phyloP scores from a whole-genome alignment of 176 grass and related monocot genomes.

The Typha latifolia region DNA sequence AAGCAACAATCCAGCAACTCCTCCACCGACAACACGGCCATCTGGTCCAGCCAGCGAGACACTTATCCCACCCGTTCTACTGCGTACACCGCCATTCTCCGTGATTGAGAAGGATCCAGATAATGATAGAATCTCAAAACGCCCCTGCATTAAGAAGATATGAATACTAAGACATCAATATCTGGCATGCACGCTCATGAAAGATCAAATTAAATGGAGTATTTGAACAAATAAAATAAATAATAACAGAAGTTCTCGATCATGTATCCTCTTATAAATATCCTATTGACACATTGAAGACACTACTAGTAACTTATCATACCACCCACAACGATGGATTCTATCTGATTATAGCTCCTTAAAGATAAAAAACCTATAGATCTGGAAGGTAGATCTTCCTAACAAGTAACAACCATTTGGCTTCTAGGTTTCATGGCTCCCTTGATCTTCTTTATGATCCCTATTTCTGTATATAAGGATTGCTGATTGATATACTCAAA shows the following conservation, averaged over 20 bases:
- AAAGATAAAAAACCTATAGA: neutral
- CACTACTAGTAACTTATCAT: neutral
- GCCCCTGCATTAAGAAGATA: conserved; percentile 35
- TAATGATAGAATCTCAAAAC: conserved; percentile 84
- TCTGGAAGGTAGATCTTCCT: neutral
- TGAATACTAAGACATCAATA: neutral
- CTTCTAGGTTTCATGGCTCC: neutral
- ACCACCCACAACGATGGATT: neutral
- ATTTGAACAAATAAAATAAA: neutral
- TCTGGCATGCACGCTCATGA: too few relatives aligned
- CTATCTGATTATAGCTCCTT: neutral
- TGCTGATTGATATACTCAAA: neutral
- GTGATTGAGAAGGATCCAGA: conserved; percentile 78
- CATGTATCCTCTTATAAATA: neutral
- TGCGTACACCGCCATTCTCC: conserved; percentile 46
- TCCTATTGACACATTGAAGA: neutral
- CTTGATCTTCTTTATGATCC: neutral
- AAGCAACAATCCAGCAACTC: conserved; percentile 65
- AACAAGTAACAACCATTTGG: neutral
- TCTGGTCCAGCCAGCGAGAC: conserved; percentile 85
- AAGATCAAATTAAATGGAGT: neutral
- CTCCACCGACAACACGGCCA: conserved; percentile 76
- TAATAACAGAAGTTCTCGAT: too few relatives aligned
- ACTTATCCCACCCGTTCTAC: conserved; percentile 78
- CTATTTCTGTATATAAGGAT: neutral